Evolutionary conservation across 176 grass and related monocot species (phyloP).

Genomic region (Cymbopogon citratus): DNA sequence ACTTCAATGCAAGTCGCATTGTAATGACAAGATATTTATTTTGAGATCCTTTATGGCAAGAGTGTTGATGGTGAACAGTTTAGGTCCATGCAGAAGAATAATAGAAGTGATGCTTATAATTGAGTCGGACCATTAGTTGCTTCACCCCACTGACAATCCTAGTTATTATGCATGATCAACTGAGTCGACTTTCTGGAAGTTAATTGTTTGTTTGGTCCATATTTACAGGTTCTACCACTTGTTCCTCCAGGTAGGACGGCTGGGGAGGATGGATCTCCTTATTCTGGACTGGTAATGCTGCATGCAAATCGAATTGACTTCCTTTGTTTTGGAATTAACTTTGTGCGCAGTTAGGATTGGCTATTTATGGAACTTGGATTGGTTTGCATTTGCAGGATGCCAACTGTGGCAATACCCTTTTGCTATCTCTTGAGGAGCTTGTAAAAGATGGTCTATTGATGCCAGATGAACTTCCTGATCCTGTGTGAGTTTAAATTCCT

Average conservation of each 20-base stretch:
- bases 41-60: not conserved
- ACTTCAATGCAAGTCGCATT: not conserved
- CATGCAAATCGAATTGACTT: not conserved
- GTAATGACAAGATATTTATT: not conserved
- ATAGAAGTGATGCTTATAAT: not conserved
- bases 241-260: slow-evolving; percentile 84
- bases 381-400: slow-evolving; percentile 63
- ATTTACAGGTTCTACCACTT: slow-evolving; percentile 77
- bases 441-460: slow-evolving; percentile 86
- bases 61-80: not conserved
- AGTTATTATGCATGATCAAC: not conserved
- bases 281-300: slow-evolving; percentile 71
- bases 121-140: not conserved
- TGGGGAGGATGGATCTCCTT: slow-evolving; percentile 93
- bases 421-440: slow-evolving; percentile 93
- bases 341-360: not conserved
- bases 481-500: slow-evolving; percentile 51
- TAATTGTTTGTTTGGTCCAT: slow-evolving; percentile 1
- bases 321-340: not conserved
- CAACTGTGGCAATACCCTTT: slow-evolving; percentile 81
- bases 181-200: not conserved
- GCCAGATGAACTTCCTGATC: slow-evolving; percentile 68
- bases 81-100: not conserved
- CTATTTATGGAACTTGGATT: slow-evolving; percentile 3
- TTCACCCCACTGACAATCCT: not conserved